Evolutionary conservation across 2,329 filamentous ascomycete genomes (phyloP).

Genomic region (Xylaria polymorpha): DNA sequence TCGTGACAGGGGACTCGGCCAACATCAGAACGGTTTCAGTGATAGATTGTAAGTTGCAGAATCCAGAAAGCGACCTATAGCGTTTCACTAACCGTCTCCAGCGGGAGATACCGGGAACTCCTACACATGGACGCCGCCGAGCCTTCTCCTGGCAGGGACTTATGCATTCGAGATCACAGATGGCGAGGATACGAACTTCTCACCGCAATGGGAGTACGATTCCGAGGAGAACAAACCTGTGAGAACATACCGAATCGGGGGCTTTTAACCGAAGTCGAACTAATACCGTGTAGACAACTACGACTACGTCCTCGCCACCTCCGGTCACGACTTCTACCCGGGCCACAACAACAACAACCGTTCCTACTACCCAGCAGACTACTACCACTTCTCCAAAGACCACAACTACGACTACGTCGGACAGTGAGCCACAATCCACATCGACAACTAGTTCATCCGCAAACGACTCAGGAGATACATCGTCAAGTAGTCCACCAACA

Average conservation of each 20-base stretch:
- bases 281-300: not conserved
- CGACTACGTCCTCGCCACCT: not conserved
- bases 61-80: not conserved
- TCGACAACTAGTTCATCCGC: not conserved
- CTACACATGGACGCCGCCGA: constrained; percentile 28
- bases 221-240: constrained; percentile 1
- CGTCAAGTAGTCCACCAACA: not conserved
- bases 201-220: constrained; percentile 19
- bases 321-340: not conserved
- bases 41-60: constrained; percentile 16
- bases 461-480: not conserved
- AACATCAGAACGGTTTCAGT: not conserved
- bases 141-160: constrained; percentile 14
- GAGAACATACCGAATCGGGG: not conserved
- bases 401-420: not conserved
- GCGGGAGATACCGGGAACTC: constrained; percentile 13
- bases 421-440: not conserved
- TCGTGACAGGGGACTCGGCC: not conserved
- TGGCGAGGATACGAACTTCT: constrained; percentile 11
- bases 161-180: constrained; percentile 23
- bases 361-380: not conserved
- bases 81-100: not conserved
- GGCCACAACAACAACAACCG: not conserved
- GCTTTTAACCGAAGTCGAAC: not conserved
- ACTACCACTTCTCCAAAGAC: not conserved